A percentile compares a stretch with the other conserved stretches of the same genome.
Conservation (phyloP, 2,329 filamentous ascomycete genomes). For the Diplodia mutila region DNA sequence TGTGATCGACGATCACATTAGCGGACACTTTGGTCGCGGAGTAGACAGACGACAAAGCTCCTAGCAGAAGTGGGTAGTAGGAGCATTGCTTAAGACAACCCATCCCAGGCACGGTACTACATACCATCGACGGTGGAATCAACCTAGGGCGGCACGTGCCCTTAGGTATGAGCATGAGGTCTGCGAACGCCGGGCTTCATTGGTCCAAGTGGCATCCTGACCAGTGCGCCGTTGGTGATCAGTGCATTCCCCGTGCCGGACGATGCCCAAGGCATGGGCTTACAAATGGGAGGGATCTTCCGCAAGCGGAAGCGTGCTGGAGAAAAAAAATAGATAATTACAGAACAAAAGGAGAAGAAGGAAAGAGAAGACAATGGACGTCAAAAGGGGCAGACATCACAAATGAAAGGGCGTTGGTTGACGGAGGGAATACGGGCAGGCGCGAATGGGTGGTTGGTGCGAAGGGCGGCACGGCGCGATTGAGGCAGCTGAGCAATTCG, state of each 20-base stretch:
- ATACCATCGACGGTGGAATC: not conserved
- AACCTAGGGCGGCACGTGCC: not conserved
- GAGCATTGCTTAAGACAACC: not conserved
- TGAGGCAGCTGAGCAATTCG: constrained; percentile 3
- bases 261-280: constrained; percentile 1
- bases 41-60: not conserved
- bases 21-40: not conserved
- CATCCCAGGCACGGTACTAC: not conserved
- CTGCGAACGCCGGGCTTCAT: not conserved
- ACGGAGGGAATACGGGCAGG: not conserved
- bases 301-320: not conserved
- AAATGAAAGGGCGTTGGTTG: constrained; percentile 7
- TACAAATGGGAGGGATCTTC: not conserved
- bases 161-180: not conserved
- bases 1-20: not conserved
- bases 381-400: not conserved
- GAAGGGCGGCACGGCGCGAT: not conserved
- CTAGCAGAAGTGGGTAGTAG: not conserved
- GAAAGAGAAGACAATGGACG: not conserved
- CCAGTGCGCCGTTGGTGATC: not conserved
- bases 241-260: not conserved
- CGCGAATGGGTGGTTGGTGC: not conserved
- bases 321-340: not conserved
- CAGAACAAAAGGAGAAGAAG: not conserved
- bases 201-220: not conserved